Evolutionary conservation across 257 asterid genomes (phyloP).

Genomic region (Jacaranda mimosifolia): DNA sequence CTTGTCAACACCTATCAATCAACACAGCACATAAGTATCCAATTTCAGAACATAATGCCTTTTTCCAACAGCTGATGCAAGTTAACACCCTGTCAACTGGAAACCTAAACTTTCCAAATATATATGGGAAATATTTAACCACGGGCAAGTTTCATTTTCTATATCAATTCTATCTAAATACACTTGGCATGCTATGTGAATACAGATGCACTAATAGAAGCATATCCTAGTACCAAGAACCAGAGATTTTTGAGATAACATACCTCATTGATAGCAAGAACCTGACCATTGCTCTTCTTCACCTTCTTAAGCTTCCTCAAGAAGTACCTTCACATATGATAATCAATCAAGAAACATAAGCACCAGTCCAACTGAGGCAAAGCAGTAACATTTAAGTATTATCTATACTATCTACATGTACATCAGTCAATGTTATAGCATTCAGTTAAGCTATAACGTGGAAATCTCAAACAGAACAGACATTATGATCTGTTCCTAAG

Average conservation of each 20-base stretch:
- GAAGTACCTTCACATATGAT: slow-evolving; percentile 34
- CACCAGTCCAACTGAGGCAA: background rate
- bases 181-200: no score
- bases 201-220: no score
- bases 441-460: no score
- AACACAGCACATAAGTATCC: no score
- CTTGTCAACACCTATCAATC: no score
- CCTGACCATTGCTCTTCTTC: slow-evolving; percentile 49
- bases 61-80: background rate
- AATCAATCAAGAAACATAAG: background rate
- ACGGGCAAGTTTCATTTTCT: no score
- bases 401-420: background rate
- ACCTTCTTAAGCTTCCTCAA: slow-evolving; percentile 39
- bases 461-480: no score
- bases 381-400: background rate
- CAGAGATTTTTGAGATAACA: background rate
- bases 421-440: no score
- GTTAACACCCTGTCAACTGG: background rate
- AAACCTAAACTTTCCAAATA: no score
- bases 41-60: background rate
- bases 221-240: background rate
- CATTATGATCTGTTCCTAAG: background rate
- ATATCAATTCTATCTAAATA: no score
- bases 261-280: slow-evolving; percentile 72
- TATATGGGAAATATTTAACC: no score